Conservation (phyloP, 2,329 filamentous ascomycete species). For the Nemania bipapillata region DNA sequence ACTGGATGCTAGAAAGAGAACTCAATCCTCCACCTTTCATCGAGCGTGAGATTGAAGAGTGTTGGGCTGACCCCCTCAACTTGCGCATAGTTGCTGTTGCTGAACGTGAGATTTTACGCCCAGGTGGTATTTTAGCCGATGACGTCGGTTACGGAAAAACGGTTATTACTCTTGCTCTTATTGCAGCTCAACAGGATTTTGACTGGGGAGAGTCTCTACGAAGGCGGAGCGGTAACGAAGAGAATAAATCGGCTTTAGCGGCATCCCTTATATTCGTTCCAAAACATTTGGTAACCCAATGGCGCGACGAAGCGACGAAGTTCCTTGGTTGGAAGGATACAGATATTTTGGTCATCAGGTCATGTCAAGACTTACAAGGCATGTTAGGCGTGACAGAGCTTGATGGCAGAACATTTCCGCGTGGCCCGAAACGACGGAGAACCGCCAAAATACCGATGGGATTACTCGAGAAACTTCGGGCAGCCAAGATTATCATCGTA, state of each 20-base stretch:
- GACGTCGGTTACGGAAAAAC: slow-evolving; percentile 61
- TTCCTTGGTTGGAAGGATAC: slow-evolving; percentile 49
- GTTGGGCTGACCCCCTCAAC: slow-evolving; percentile 49
- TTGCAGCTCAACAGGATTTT: slow-evolving; percentile 47
- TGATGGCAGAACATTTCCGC: not conserved
- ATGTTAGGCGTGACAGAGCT: slow-evolving; percentile 18
- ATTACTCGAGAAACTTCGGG: slow-evolving; percentile 38
- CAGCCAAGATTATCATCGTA: slow-evolving; percentile 56
- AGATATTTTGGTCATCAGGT: slow-evolving; percentile 47
- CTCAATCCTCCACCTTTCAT: slow-evolving; percentile 42
- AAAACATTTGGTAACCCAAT: slow-evolving; percentile 55
- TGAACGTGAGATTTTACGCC: slow-evolving; percentile 42
- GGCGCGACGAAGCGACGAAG: slow-evolving; percentile 50
- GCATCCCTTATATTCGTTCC: slow-evolving; percentile 57
- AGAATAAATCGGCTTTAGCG: slow-evolving; percentile 47
- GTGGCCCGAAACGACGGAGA: slow-evolving; percentile 19
- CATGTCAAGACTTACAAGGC: not conserved
- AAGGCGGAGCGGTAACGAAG: slow-evolving; percentile 20
- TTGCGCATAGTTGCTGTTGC: slow-evolving; percentile 52
- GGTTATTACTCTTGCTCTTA: slow-evolving; percentile 54
- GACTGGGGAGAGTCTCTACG: slow-evolving; percentile 42
- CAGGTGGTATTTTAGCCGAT: slow-evolving; percentile 58
- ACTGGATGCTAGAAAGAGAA: slow-evolving; percentile 51
- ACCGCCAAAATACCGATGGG: not conserved
- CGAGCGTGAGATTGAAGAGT: slow-evolving; percentile 56